Conservation (phyloP, 257 asterid genomes). For the Solanum tacnaense region DNA sequence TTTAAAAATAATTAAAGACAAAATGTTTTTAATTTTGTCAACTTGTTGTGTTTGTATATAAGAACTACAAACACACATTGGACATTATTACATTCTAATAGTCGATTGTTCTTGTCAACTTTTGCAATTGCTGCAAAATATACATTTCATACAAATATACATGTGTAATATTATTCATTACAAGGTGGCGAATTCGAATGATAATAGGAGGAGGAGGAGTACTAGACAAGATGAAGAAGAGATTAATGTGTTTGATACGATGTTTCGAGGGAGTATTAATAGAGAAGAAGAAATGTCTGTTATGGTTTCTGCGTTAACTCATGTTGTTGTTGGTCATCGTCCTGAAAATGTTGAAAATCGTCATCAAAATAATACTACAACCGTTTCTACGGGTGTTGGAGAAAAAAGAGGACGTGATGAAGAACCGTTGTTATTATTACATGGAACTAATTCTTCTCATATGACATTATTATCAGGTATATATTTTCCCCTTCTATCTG, state of each 20-base stretch:
- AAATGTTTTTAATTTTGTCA: background rate
- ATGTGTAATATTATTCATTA: constrained; percentile 4
- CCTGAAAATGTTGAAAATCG: background rate
- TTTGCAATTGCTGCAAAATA: background rate
- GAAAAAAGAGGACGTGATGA: constrained; percentile 40
- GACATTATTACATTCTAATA: no score
- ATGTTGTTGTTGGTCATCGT: constrained; percentile 37
- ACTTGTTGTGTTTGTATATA: background rate
- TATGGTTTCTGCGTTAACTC: constrained; percentile 60
- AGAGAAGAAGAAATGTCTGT: constrained; percentile 66
- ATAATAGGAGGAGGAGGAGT: background rate
- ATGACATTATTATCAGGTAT: constrained; percentile 2
- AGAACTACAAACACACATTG: background rate
- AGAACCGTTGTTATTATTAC: background rate
- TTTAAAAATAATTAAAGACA: background rate
- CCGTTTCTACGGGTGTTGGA: constrained; percentile 3
- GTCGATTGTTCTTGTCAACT: background rate
- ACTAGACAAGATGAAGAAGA: background rate
- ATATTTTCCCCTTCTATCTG: background rate
- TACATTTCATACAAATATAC: background rate
- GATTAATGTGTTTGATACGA: constrained; percentile 1
- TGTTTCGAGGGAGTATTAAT: constrained; percentile 12
- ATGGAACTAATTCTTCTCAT: background rate
- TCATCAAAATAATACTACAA: background rate
- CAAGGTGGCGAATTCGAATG: constrained; percentile 25